Percentiles rank a stretch among this genome's conserved stretches.
Evolutionary conservation across 2,329 filamentous ascomycete species (phyloP).

Genomic region (Cercospora sesami): DNA sequence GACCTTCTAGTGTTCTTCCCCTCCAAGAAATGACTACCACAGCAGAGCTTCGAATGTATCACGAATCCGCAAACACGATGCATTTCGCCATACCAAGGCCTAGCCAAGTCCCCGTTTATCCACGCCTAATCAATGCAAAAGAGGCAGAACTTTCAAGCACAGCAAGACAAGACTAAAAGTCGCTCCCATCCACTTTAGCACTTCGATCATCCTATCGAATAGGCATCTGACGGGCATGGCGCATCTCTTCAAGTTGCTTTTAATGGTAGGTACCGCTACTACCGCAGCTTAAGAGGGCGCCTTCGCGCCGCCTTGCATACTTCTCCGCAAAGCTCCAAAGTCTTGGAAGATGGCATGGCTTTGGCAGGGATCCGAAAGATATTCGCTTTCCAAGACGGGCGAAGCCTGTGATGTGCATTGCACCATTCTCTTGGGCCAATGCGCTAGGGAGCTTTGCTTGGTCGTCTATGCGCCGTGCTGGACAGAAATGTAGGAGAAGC

Average conservation of each 20-base stretch:
- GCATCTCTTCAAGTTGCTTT: background rate
- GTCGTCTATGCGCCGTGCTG: background rate
- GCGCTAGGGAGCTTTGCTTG: background rate
- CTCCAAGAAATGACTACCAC: background rate
- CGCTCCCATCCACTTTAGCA: background rate
- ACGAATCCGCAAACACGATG: background rate
- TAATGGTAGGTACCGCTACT: background rate
- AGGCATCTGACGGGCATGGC: background rate
- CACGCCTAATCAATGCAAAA: background rate
- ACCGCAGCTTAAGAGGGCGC: background rate
- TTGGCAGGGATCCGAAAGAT: background rate
- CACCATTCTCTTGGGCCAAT: background rate
- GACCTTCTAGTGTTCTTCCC: background rate
- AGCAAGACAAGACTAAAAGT: background rate
- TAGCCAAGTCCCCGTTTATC: background rate
- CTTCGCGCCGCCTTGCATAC: background rate
- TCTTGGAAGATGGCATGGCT: background rate
- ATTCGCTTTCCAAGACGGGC: background rate
- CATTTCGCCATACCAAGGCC: background rate
- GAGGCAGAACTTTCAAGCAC: background rate
- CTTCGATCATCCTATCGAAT: background rate
- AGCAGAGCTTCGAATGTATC: background rate
- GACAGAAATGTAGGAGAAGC: background rate
- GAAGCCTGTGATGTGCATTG: background rate
- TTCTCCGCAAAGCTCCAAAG: background rate